Evolutionary conservation across 192 early-diverging fungal genomes (phyloP), one percentile per base, ranked within the genome.

Genomic region (Coemansia javaensis): DNA sequence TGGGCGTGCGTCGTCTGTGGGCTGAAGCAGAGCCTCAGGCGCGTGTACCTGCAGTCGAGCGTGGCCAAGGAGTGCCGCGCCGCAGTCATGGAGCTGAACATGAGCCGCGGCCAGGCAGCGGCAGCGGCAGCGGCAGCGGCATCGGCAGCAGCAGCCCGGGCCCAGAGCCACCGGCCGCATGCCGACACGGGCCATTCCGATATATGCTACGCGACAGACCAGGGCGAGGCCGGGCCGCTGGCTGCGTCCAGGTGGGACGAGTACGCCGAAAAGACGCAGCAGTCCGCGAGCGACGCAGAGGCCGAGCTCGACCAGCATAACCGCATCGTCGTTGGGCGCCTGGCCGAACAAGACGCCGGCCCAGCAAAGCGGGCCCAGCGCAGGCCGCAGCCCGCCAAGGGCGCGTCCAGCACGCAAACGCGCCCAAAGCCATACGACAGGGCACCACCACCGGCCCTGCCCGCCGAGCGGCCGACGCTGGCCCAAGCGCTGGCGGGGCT

Each of bases 1-100:
- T 77, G 75, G 75, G 32, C 44, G 30, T 77, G 75, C 24, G 71
- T 73, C 1, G 75, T 73, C 7, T 77, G 75, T 12, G 60, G 69
- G 1, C 55, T 72, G 4, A 66, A 67, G 47, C 75, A 77, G 36
- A 67, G 64, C 23, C 27, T 72, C 15, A 48, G 43, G 40, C 56
- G 57, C 25, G 75, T 73, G 10, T 64, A 68, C 32, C 64, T 66
- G 23, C 43, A 67, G 34, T 75, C 72, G 3, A 47, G 47, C 5
- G 42, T 16, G 7, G 53, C 72, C 47, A 75, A 60, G 37, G 65
- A 75, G 20, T 75, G 72, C 40, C 53, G 72, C 1, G 18, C 35
- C 0, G 48, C 25, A 8, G 72, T 75, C 28, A 67, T 68, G 72
- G 50, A 67, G 14, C 32, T 67, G n/a, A 75, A 75, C 30, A 75